Evolutionary conservation across 352 stramenopile genomes (phyloP).

Genomic region (Elongisporangium senticosum): DNA sequence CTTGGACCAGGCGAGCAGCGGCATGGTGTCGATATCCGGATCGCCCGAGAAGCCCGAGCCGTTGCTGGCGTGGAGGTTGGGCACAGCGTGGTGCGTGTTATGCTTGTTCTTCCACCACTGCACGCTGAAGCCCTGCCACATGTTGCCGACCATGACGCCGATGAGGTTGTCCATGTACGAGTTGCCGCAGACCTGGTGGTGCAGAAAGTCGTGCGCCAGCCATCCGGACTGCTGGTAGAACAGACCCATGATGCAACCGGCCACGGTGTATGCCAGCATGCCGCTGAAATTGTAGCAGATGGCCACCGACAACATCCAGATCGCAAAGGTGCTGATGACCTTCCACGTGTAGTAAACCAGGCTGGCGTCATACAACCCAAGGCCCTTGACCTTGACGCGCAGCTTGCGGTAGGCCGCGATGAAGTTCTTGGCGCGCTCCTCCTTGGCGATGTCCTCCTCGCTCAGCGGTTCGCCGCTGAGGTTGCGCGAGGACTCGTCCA

Average conservation of each 20-base stretch:
- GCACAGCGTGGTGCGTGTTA: constrained; percentile 98
- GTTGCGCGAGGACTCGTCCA: constrained; percentile 73
- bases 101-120: constrained; percentile 99
- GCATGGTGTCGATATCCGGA: constrained; percentile 99
- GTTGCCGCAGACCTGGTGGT: constrained; percentile 97
- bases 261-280: constrained; percentile 87
- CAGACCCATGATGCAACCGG: constrained; percentile 90
- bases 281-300: constrained; percentile 87
- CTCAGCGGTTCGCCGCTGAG: constrained; percentile 20
- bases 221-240: constrained; percentile 99
- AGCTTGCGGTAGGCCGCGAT: constrained; percentile 95
- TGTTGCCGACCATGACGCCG: constrained; percentile 93
- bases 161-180: constrained; percentile 91
- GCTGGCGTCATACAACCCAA: constrained; percentile 93
- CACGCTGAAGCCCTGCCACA: constrained; percentile 97
- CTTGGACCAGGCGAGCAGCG: constrained; percentile 95
- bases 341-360: constrained; percentile 95
- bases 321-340: constrained; percentile 88
- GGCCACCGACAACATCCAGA: constrained; percentile 81
- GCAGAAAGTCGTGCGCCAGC: constrained; percentile 96
- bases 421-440: constrained; percentile 87
- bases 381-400: constrained; percentile 90
- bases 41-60: constrained; percentile 86
- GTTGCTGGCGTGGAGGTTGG: constrained; percentile 93
- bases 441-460: constrained; percentile 36